Evolutionary conservation across 306 rosid genomes (phyloP), one percentile per base, ranked within the genome.

Genomic region (Senna tora): DNA sequence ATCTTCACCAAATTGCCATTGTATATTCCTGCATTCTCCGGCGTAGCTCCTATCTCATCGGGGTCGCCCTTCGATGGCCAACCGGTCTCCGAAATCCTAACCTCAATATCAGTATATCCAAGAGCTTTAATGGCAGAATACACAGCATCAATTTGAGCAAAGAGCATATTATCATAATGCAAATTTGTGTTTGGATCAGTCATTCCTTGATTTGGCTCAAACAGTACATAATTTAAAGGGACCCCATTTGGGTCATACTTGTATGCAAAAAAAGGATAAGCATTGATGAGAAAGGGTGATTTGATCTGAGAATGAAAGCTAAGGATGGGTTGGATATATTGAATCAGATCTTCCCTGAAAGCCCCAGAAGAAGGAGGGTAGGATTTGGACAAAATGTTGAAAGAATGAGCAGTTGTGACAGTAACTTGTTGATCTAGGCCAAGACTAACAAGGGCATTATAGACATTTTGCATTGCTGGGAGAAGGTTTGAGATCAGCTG

Each of bases 121-220:
- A 94, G 50, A 0, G 81, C 90, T 55, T 81, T 88, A 28, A 94
- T 94, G 1, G 98, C 98, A 0, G 80, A 70, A 17, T 94, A 89
- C n/a, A 94, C 97, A n/a, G 98, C 91, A 67, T 94, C 98, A 25
- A 94, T 81, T 66, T 94, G 98, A 69, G 98, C 98, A 78, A 81
- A 88, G 61, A 94, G 59, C 98, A 94, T 91, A 83, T 94, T 94
- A 43, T 91, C 95, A 59, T 94, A 94, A 55, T 87, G 96, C 58
- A 94, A 69, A 79, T 87, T 91, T 2, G 97, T 91, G 0, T 0
- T 38, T 13, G 89, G 85, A 39, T 94, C 98, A 8, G 38, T 71
- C 56, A 75, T 65, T 4, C 98, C 98, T n/a, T 76, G 19, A 63
- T 94, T 94, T 5, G 92, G 96, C 79, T 89, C 95, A 55, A 94